Evolutionary conservation across 768 basidiomycete species (phyloP).

Genomic region (Dacryopinax primogenitus): DNA sequence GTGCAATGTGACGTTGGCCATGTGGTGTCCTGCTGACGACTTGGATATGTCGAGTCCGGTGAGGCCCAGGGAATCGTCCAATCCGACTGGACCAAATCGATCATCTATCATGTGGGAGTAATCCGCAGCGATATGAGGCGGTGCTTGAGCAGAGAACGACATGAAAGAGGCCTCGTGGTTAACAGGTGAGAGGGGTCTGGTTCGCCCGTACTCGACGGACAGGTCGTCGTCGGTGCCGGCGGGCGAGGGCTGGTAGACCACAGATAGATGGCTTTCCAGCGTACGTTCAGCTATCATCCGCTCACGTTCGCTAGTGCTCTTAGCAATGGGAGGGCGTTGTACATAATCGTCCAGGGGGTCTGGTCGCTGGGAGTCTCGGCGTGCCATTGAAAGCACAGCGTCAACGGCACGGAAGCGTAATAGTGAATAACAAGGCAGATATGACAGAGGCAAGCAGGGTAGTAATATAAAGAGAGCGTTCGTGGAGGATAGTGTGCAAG

Average conservation of each 20-base stretch:
- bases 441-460: neutral
- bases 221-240: neutral
- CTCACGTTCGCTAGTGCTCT: neutral
- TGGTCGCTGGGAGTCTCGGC: neutral
- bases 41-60: neutral
- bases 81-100: neutral
- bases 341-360: neutral
- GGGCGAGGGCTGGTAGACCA: neutral
- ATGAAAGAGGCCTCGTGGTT: neutral
- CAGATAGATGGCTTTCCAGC: neutral
- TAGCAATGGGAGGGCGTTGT: neutral
- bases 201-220: neutral
- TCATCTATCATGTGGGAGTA: neutral
- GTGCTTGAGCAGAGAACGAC: neutral
- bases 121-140: conserved; percentile 2
- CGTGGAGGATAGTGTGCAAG: neutral
- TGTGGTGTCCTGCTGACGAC: neutral
- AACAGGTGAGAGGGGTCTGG: neutral
- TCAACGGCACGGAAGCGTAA: neutral
- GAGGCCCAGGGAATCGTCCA: neutral
- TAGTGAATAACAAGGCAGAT: neutral
- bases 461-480: neutral
- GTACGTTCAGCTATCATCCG: neutral
- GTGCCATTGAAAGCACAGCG: neutral
- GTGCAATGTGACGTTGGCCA: neutral